These are phyloP conservation scores for Podila epicladia DNA, from an alignment of 192 early-diverging fungal species.

Conservation along the genomic window DNA sequence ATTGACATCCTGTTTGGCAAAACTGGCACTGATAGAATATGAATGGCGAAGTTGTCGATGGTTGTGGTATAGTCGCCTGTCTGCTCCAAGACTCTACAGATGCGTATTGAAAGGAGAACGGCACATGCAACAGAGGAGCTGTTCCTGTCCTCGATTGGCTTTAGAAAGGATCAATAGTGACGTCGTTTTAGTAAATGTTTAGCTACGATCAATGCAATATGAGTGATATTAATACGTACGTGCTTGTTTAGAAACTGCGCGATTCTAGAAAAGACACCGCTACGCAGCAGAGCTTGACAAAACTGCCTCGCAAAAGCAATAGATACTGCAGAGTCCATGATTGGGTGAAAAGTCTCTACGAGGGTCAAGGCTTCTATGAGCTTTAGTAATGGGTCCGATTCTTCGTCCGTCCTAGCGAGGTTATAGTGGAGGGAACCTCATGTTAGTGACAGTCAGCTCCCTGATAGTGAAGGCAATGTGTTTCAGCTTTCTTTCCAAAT, in stretches of 20 bases:
- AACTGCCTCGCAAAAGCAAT: neutral
- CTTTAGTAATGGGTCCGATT: neutral
- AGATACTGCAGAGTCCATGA: neutral
- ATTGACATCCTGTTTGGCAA: conserved; percentile 57
- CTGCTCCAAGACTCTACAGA: conserved; percentile 16
- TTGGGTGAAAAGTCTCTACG: conserved; percentile 11
- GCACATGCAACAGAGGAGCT: conserved; percentile 16
- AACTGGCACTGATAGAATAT: conserved; percentile 63
- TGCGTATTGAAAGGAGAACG: conserved; percentile 20
- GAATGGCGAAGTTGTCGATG: conserved; percentile 45
- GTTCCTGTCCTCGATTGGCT: conserved; percentile 41
- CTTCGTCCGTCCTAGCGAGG: neutral
- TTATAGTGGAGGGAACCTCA: neutral
- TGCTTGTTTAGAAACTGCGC: neutral
- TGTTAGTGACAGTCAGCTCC: too few species aligned
- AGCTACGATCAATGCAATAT: too few species aligned
- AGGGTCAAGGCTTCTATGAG: conserved; percentile 1
- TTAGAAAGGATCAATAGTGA: neutral
- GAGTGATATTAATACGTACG: neutral
- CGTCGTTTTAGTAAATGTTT: too few species aligned
- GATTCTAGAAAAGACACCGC: neutral
- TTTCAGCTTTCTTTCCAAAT: neutral
- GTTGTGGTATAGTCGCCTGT: neutral
- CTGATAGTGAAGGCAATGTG: too few species aligned
- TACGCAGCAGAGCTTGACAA: neutral